phyloP scores from a whole-genome alignment of 352 stramenopile species.

The Pythium vanterpoolii region DNA sequence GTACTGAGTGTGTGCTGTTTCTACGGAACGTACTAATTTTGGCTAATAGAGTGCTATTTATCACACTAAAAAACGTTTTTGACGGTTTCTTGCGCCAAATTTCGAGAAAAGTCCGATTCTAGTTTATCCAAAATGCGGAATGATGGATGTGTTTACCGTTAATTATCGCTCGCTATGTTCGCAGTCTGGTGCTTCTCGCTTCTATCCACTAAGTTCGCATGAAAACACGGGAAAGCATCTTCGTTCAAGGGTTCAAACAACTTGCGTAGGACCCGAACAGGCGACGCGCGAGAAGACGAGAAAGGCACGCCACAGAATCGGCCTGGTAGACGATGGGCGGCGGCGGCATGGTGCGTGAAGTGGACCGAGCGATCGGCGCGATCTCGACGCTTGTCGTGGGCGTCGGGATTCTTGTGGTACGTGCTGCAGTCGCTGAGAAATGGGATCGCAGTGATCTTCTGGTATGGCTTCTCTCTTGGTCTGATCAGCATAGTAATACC shows the following conservation, averaged over 20 bases:
- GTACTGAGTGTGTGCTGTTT: neutral
- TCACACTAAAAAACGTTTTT: neutral
- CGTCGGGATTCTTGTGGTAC: slow-evolving; percentile 65
- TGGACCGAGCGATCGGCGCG: slow-evolving; percentile 75
- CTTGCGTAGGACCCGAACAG: neutral
- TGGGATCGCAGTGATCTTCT: neutral
- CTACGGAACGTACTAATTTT: slow-evolving; percentile 19
- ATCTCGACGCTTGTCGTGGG: slow-evolving; percentile 75
- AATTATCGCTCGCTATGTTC: neutral
- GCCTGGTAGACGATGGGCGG: slow-evolving; percentile 26
- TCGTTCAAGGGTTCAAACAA: slow-evolving; percentile 18
- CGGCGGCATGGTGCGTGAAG: slow-evolving; percentile 64
- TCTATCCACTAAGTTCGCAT: slow-evolving; percentile 16
- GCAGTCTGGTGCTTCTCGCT: too few relatives aligned
- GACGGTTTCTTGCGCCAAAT: neutral
- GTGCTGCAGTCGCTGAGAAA: slow-evolving; percentile 4
- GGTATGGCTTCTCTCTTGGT: neutral
- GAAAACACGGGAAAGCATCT: slow-evolving; percentile 13
- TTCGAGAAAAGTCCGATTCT: neutral
- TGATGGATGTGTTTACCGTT: slow-evolving; percentile 11
- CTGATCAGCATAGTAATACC: neutral
- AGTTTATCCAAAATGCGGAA: neutral
- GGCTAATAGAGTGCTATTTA: slow-evolving; percentile 21
- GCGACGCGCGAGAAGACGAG: neutral
- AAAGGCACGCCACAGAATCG: neutral